Base-by-base conservation (phyloP, 768 basidiomycete species). In the Lentinula sp. region DNA sequence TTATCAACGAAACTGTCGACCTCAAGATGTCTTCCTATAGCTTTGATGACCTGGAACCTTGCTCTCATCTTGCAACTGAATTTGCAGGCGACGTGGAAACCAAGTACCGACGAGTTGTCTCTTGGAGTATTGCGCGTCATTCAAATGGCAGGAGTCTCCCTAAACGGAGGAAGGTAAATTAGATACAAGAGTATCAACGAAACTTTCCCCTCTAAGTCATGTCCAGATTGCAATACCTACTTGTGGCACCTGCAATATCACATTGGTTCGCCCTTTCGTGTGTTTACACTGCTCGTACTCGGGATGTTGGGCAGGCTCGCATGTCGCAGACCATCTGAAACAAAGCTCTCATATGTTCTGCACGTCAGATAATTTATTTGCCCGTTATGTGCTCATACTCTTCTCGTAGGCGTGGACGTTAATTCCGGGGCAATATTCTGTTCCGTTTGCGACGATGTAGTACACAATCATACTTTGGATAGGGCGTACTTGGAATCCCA, bases 341-440 rank as follows among this genome's bases (percentile, higher is more conserved):
- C 77, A 81, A 18, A 69, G 76, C 1, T 78, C 78, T 0, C 91
- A 94, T 72, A 66, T 68, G 8, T 88, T 91, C 67, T 86, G 91
- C 90, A 56, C 64, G 88, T 81, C 15, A 35, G 54, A 49, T 49
- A 57, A 18, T 45, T 21, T n/a, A 43, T 18, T 8, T 49, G 32
- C 4, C 16, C 3, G 32, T 16, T 13, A 34, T 18, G 34, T 57
- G 11, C 59, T 46, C 5, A 31, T 61, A 51, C 37, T 23, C 42
- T 45, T 60, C 34, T 48, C 23, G 31, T 48, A 95, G 93, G 88
- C 67, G 83, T 84, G 31, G 93, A 95, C 70, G 76, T 83, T 3
- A 83, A 82, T 64, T 82, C 86, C 0, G 93, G 94, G n/a, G 76
- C 78, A 9, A 74, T 95, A 2, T 95, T 83, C 67, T 95, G 94